phyloP scores from a whole-genome alignment of 495 filamentous ascomycete genomes.

The Tuber indicum region DNA sequence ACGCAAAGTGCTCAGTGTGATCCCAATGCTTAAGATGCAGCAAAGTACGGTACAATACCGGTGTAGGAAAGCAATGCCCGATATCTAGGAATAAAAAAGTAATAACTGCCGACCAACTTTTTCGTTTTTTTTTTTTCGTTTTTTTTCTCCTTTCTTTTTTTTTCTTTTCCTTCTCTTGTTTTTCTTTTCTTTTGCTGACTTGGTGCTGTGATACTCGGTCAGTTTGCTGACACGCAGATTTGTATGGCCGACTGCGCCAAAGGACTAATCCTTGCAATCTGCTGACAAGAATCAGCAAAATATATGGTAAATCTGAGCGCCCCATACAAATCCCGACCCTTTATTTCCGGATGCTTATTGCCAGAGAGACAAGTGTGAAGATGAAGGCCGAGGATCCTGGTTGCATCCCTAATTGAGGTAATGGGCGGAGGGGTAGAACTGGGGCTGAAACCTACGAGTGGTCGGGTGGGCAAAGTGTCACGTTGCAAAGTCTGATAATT shows the following conservation, averaged over 20 bases:
- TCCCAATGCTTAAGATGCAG: neutral
- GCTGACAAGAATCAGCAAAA: neutral
- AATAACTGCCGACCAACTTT: neutral
- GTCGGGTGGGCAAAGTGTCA: neutral
- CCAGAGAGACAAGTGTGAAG: too few relatives aligned
- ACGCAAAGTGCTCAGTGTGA: neutral
- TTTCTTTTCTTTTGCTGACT: neutral
- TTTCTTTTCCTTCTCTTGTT: neutral
- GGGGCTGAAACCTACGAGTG: neutral
- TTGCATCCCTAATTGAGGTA: neutral
- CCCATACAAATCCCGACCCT: too few relatives aligned
- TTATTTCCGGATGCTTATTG: too few relatives aligned
- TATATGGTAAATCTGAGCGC: too few relatives aligned
- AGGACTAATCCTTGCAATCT: neutral
- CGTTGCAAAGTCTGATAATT: neutral
- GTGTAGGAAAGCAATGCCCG: neutral
- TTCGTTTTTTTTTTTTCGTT: neutral
- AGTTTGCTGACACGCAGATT: neutral
- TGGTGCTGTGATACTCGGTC: neutral
- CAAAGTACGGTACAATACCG: too few relatives aligned
- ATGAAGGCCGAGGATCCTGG: neutral
- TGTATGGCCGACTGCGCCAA: neutral
- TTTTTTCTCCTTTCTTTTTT: neutral
- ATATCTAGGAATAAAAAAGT: neutral
- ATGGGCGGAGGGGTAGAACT: neutral